phyloP scores from a whole-genome alignment of 1,139 yeast species.

The Yamadazyma taylorii region DNA sequence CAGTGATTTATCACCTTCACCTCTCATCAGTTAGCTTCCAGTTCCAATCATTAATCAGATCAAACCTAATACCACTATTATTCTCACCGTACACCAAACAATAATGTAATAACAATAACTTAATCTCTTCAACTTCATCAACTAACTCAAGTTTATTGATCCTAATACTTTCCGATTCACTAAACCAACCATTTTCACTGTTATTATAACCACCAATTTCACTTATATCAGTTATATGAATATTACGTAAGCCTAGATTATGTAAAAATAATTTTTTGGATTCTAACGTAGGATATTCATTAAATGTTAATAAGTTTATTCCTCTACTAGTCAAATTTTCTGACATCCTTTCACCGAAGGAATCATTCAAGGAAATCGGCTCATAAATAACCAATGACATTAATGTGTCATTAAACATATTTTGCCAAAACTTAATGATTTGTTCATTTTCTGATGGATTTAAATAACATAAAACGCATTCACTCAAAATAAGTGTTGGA shows the following conservation, averaged over 20 bases:
- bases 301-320: slow-evolving; percentile 61
- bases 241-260: slow-evolving; percentile 22
- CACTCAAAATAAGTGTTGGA: slow-evolving; percentile 80
- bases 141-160: slow-evolving; percentile 69
- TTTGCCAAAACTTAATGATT: slow-evolving; percentile 46
- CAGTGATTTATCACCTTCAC: too few species aligned
- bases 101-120: slow-evolving; percentile 74
- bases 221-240: slow-evolving; percentile 54
- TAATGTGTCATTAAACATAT: slow-evolving; percentile 16
- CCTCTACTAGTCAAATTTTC: slow-evolving; percentile 71
- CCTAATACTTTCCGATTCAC: slow-evolving; percentile 46
- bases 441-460: slow-evolving; percentile 54
- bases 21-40: too few species aligned
- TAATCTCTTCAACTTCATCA: slow-evolving; percentile 88
- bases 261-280: slow-evolving; percentile 43
- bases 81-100: slow-evolving; percentile 40
- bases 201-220: slow-evolving; percentile 54
- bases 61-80: neutral
- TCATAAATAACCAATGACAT: slow-evolving; percentile 69
- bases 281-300: slow-evolving; percentile 35
- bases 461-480: slow-evolving; percentile 86
- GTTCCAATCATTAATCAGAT: slow-evolving; percentile 1
- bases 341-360: slow-evolving; percentile 83
- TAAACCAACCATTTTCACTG: slow-evolving; percentile 44
- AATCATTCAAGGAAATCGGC: slow-evolving; percentile 73